A percentile compares a stretch with the other conserved stretches of the same genome.
Evolutionary conservation across 1,284 basidiomycete species (phyloP).

Genomic region (Ustilago sp.): DNA sequence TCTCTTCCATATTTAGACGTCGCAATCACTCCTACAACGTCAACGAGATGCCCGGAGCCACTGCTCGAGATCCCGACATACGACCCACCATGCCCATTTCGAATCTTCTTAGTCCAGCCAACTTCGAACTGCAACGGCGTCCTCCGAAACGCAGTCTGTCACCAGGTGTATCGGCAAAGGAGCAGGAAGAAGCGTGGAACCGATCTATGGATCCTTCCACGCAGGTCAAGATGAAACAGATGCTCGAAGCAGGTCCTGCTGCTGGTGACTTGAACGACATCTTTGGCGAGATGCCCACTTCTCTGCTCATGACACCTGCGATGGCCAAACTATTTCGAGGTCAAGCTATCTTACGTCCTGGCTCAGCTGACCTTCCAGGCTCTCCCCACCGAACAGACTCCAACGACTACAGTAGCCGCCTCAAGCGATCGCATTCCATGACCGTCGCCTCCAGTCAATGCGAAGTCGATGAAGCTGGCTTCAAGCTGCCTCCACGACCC

Average conservation of each 20-base stretch:
- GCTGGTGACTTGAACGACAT: slow-evolving; percentile 40
- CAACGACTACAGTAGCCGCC: not conserved
- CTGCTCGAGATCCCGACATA: slow-evolving; percentile 29
- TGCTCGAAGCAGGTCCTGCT: slow-evolving; percentile 44
- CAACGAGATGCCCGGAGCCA: slow-evolving; percentile 35
- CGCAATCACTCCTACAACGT: slow-evolving; percentile 13
- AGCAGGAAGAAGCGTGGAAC: slow-evolving; percentile 42
- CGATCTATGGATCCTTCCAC: slow-evolving; percentile 30
- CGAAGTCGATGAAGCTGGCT: slow-evolving; percentile 30
- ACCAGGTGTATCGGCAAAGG: slow-evolving; percentile 19
- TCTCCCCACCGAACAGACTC: not conserved
- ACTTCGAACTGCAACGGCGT: slow-evolving; percentile 17
- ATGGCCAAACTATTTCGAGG: slow-evolving; percentile 33
- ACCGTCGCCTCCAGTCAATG: not conserved
- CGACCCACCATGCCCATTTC: slow-evolving; percentile 43
- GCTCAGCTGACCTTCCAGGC: slow-evolving; percentile 17
- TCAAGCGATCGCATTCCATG: slow-evolving; percentile 20
- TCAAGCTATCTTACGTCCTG: slow-evolving; percentile 28
- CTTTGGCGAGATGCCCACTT: slow-evolving; percentile 47
- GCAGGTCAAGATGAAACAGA: slow-evolving; percentile 40
- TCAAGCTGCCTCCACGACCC: slow-evolving; percentile 31
- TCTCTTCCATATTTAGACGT: not conserved
- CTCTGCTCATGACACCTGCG: slow-evolving; percentile 40
- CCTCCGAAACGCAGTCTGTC: slow-evolving; percentile 5
- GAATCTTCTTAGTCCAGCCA: slow-evolving; percentile 23